Percentiles rank a stretch among this genome's conserved stretches.
These are phyloP conservation scores for Pseudogymnoascus pannorum DNA, from an alignment of 2,329 filamentous ascomycete genomes.

Conservation along the genomic window DNA sequence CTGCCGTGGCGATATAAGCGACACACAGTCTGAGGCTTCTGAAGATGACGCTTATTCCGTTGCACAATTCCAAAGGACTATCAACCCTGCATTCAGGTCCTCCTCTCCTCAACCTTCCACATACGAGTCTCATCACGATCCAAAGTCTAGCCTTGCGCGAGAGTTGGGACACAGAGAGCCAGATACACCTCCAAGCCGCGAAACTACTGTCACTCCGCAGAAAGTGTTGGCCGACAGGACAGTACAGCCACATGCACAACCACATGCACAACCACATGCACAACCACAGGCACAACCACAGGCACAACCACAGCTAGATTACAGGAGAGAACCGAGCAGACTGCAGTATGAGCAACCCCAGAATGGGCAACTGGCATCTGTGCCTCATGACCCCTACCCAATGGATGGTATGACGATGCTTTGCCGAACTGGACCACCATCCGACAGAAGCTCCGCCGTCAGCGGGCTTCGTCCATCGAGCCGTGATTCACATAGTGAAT, in stretches of 20 bases:
- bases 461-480: conserved; percentile 70
- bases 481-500: conserved; percentile 73
- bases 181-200: conserved; percentile 39
- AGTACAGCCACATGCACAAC: conserved; percentile 20
- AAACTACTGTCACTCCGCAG: conserved; percentile 46
- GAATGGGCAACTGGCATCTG: conserved; percentile 54
- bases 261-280: too few relatives aligned
- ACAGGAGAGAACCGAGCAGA: conserved; percentile 7
- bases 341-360: conserved; percentile 34
- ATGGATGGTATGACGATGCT: conserved; percentile 97
- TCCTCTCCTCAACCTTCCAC: conserved; percentile 93
- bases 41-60: conserved; percentile 90
- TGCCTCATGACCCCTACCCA: conserved; percentile 90
- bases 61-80: conserved; percentile 88
- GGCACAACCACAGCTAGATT: conserved; percentile 18
- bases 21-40: conserved; percentile 72
- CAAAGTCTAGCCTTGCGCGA: conserved; percentile 63
- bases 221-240: conserved; percentile 31
- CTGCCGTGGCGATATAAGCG: conserved; percentile 76
- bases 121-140: conserved; percentile 87
- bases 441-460: conserved; percentile 59
- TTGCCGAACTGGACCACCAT: conserved; percentile 68
- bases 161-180: conserved; percentile 56
- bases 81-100: conserved; percentile 92
- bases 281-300: too few relatives aligned